Percentiles rank a stretch among this genome's conserved stretches.
These are phyloP conservation scores for Aspergillus sp. DNA, from an alignment of 2,329 filamentous ascomycete species.

Conservation along the genomic window DNA sequence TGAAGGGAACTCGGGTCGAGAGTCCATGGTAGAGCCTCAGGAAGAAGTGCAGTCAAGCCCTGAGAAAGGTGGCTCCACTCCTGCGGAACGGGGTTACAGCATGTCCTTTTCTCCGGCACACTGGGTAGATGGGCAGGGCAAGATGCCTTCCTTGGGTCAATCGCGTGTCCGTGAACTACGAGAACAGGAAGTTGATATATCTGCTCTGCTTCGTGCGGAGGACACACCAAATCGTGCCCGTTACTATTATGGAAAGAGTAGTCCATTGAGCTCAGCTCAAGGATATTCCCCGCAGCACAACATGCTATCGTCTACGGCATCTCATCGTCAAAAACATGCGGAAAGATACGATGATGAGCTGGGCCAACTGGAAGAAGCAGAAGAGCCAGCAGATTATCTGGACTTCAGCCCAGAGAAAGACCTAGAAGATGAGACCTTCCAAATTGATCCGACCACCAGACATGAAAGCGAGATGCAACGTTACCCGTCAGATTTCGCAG, in stretches of 20 bases:
- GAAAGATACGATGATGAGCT: constrained; percentile 7
- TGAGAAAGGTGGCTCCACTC: constrained; percentile 30
- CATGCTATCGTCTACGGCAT: constrained; percentile 10
- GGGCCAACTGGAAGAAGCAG: not conserved
- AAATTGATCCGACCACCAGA: constrained; percentile 25
- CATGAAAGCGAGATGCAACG: constrained; percentile 19
- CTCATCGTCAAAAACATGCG: constrained; percentile 5
- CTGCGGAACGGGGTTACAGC: constrained; percentile 22
- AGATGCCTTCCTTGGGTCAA: constrained; percentile 29
- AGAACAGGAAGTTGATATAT: constrained; percentile 38
- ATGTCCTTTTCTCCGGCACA: constrained; percentile 28
- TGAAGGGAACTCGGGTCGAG: constrained; percentile 29
- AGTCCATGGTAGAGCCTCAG: constrained; percentile 14
- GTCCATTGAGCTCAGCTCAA: not conserved
- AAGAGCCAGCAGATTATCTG: constrained; percentile 14
- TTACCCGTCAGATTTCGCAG: constrained; percentile 7
- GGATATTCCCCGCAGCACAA: not conserved
- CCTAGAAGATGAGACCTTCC: constrained; percentile 23
- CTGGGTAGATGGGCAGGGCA: constrained; percentile 29
- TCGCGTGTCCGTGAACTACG: constrained; percentile 35
- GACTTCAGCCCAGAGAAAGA: constrained; percentile 21
- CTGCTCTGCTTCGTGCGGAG: constrained; percentile 30
- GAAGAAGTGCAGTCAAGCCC: constrained; percentile 31
- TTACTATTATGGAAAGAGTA: constrained; percentile 28
- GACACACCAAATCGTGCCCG: constrained; percentile 38